These are phyloP conservation scores for Petrea volubilis DNA, from an alignment of 257 asterid genomes.

Conservation along the genomic window DNA sequence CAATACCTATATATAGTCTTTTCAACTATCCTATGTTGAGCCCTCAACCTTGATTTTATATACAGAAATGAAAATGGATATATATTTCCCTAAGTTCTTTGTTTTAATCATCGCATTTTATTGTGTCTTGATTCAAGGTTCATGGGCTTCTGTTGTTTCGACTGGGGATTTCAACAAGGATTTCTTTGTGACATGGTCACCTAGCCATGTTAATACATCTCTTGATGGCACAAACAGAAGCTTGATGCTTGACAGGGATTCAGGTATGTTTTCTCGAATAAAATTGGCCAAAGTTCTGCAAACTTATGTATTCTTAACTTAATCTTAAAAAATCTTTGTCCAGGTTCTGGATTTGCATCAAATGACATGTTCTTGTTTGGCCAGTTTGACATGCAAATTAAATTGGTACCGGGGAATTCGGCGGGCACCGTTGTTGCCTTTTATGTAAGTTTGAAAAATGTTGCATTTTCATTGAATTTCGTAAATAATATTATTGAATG, in stretches of 20 bases:
- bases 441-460: constrained; percentile 46
- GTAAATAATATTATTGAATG: background rate
- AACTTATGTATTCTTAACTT: background rate
- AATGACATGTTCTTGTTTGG: constrained; percentile 82
- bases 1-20: constrained; percentile 34
- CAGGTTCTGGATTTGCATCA: constrained; percentile 74
- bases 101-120: constrained; percentile 17
- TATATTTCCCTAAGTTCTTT: constrained; percentile 13
- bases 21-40: background rate
- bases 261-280: constrained; percentile 43
- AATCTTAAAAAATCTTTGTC: background rate
- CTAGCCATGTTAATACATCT: constrained; percentile 79
- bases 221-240: constrained; percentile 60
- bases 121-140: constrained; percentile 18
- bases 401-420: constrained; percentile 78
- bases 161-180: constrained; percentile 85
- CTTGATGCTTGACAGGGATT: constrained; percentile 60
- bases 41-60: constrained; percentile 1
- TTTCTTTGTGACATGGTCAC: constrained; percentile 77
- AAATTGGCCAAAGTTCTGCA: background rate
- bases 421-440: constrained; percentile 91
- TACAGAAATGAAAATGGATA: constrained; percentile 27
- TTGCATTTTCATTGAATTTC: background rate
- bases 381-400: constrained; percentile 77
- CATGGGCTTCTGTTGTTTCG: constrained; percentile 63